Percentiles rank a stretch among this genome's conserved stretches.
Evolutionary conservation across 345 rosid species (phyloP).

Genomic region (Hibiscus tridactylites): DNA sequence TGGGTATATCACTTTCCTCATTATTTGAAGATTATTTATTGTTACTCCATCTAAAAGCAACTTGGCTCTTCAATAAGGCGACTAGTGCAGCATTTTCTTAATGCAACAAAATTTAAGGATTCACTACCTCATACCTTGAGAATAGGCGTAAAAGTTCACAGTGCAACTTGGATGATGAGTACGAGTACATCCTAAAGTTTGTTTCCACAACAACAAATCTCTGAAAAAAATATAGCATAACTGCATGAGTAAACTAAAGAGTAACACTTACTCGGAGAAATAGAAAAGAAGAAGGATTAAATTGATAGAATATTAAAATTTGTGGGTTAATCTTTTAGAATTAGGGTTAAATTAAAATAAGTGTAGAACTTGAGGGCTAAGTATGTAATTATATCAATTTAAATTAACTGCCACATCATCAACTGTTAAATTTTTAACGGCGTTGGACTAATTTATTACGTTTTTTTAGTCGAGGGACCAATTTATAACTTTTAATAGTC

Average conservation of each 20-base stretch:
- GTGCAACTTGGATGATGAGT: slow-evolving; percentile 87
- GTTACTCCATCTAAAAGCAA: neutral
- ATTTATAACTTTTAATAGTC: too few species aligned
- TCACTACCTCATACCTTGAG: slow-evolving; percentile 45
- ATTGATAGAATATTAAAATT: too few species aligned
- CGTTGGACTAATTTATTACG: too few species aligned
- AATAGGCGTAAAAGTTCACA: slow-evolving; percentile 86
- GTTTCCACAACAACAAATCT: slow-evolving; percentile 93
- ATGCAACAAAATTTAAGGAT: neutral
- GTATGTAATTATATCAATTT: too few species aligned
- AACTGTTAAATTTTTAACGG: too few species aligned
- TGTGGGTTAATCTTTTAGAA: too few species aligned
- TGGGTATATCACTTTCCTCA: neutral
- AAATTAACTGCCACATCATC: too few species aligned
- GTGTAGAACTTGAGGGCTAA: too few species aligned
- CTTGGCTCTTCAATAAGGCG: neutral
- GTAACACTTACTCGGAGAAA: neutral
- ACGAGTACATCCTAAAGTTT: slow-evolving; percentile 84
- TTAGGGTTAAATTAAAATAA: too few species aligned
- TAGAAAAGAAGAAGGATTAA: too few species aligned
- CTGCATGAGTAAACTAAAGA: neutral
- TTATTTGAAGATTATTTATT: neutral
- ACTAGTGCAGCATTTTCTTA: neutral
- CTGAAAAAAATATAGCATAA: slow-evolving; percentile 30
- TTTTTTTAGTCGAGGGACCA: too few species aligned